A percentile compares a stretch with the other conserved stretches of the same genome.
Evolutionary conservation across 495 filamentous ascomycete genomes (phyloP).

Genomic region (Pseudomonodictys pantanalensis): DNA sequence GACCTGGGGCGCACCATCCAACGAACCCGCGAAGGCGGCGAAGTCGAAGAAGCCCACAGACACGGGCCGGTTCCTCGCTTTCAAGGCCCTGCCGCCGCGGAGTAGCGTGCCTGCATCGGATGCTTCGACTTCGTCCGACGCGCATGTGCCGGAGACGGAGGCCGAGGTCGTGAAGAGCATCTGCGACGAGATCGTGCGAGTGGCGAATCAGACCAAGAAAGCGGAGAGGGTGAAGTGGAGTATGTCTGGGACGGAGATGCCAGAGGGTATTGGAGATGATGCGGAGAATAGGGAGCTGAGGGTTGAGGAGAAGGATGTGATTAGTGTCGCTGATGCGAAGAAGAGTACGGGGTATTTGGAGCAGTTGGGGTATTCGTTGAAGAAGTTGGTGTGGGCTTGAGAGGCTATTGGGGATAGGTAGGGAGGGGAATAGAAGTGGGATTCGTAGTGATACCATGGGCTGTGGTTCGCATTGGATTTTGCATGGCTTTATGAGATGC

Average conservation of each 20-base stretch:
- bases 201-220: conserved; percentile 33
- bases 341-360: conserved; percentile 84
- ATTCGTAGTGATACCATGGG: no score
- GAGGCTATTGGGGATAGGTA: neutral
- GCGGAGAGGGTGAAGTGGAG: neutral
- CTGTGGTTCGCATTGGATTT: neutral
- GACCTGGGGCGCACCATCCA: conserved; percentile 33
- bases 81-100: conserved; percentile 62
- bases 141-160: conserved; percentile 55
- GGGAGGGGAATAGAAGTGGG: neutral
- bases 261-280: conserved; percentile 31
- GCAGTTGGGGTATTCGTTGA: conserved; percentile 77
- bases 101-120: conserved; percentile 45
- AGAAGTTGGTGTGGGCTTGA: conserved; percentile 88
- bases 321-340: conserved; percentile 78
- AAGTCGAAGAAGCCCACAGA: conserved; percentile 10
- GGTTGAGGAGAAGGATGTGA: conserved; percentile 72
- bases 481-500: no score
- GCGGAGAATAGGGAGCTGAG: conserved; percentile 38
- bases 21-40: conserved; percentile 8
- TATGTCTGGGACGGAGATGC: neutral
- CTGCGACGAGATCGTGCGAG: conserved; percentile 58
- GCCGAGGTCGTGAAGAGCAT: conserved; percentile 67
- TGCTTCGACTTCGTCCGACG: no score
- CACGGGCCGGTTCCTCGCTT: conserved; percentile 51